Evolutionary conservation across 164 flowering plant genomes (phyloP).

Genomic region (Magnolia kwangsiensis): DNA sequence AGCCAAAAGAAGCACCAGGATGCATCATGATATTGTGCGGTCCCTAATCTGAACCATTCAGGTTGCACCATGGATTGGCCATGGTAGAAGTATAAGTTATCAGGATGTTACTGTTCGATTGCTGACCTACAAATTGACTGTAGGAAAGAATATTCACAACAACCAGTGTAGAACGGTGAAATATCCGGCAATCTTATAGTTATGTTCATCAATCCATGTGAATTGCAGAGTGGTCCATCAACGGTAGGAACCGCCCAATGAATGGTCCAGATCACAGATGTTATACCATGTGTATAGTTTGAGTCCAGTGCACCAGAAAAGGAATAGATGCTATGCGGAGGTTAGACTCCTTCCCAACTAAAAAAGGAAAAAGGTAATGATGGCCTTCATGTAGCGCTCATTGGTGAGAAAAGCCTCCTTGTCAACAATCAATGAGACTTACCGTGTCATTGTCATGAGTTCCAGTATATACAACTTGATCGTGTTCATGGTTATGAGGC

Average conservation of each 20-base stretch:
- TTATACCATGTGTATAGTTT: too few relatives aligned
- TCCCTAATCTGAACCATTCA: neutral
- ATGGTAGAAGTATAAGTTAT: too few relatives aligned
- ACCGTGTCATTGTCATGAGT: slow-evolving; percentile 99
- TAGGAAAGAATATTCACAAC: neutral
- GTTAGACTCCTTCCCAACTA: neutral
- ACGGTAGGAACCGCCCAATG: too few relatives aligned
- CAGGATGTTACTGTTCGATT: neutral
- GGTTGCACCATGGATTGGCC: too few relatives aligned
- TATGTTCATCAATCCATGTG: too few relatives aligned
- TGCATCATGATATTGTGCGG: neutral
- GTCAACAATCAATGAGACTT: slow-evolving; percentile 7
- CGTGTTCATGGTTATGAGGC: slow-evolving; percentile 86
- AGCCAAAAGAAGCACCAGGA: neutral
- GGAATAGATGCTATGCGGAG: too few relatives aligned
- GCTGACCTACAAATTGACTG: neutral
- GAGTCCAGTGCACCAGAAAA: too few relatives aligned
- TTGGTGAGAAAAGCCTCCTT: neutral
- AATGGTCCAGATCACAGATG: too few relatives aligned
- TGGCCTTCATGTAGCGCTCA: neutral
- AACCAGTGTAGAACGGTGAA: too few relatives aligned
- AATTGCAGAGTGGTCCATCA: too few relatives aligned
- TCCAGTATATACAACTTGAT: slow-evolving; percentile 96
- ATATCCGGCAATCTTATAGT: too few relatives aligned
- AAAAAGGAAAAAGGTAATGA: neutral